Evolutionary conservation across 805 yeast species (phyloP), one percentile per base, ranked within the genome.

Genomic region (Lipomyces orientalis): DNA sequence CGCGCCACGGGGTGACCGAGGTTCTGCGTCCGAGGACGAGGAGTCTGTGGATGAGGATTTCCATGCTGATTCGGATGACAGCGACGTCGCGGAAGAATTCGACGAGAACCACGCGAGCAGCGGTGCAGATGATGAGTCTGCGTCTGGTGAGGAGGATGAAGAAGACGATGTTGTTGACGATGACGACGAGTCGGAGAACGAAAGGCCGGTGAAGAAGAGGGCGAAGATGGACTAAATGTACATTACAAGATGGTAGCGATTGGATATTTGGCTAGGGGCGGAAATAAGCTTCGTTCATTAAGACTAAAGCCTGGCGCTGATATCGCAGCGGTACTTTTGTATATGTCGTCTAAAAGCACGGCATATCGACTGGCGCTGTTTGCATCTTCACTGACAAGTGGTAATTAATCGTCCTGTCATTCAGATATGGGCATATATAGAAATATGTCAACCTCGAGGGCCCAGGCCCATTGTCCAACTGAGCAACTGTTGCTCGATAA

Each of bases 41-140:
- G 97, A 90, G 74, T 59, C 68, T 12, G 81, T 76, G 12, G 98
- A 93, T 80, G 97, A 89, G 77, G 98, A 94, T 78, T 94, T 93
- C 82, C 83, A 88, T 31, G 85, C 79, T 35, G 84, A 80, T 46
- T 75, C 67, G 31, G 88, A 81, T 35, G 91, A 85, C 54, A 85
- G 87, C 51, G 97, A 90, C 73, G 87, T 88, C 54, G 96, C 93
- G 7, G 96, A 90, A 78, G 97, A 91, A 77, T 91, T 83, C 74
- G 94, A 90, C 75, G 88, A 92, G 12, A 90, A 90, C 73, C 89
- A 78, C 22, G 81, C 71, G 54, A 70, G 74, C 31, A 77, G 72
- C 19, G 77, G 64, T 29, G 59, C 58, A 6, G 77, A 69, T 10
- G 76, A 69, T 22, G 75, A 67, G 31, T 57, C 22, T 31, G 72